Evolutionary conservation across 805 yeast genomes (phyloP), one percentile per base, ranked within the genome.

Genomic region (Brettanomyces sp.): DNA sequence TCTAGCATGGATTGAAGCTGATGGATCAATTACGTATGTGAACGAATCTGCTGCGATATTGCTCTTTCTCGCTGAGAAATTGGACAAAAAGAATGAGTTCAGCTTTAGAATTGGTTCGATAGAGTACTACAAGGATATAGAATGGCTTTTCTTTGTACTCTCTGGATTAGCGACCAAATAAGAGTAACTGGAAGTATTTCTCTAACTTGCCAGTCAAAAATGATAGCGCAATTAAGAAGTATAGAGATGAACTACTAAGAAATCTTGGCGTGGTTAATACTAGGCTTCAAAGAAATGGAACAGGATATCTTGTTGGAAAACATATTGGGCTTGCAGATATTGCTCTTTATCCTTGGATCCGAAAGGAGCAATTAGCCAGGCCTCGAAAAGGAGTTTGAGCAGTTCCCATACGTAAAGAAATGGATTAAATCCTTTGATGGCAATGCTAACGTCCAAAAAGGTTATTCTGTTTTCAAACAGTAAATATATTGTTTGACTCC

Each of bases 11-110:
- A 65, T 52, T 23, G 56, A 60, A 36, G 54, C 57, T 32, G 65
- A 70, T 5, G 80, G 79, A 4, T 59, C 72, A 36, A 57, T 57
- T 7, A 66, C 68, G 30, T 63, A 73, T 22, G 56, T 82, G 23
- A 70, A 72, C 52, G 86, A 81, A 62, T 69, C 80, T 34, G 85
- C 75, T 30, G 84, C 86, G 2, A 80, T 81, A 49, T 58, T 82
- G 60, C 63, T 67, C 48, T 82, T 79, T 56, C 59, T 81, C 35
- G 77, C 76, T 45, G 84, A 79, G 51, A 77, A 72, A 49, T 82
- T 74, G 57, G 87, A 82, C 56, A 71, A 62, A 44, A 77, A 76
- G 11, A 58, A 69, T 49, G 74, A 76, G 57, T 71, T 50, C 52
- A 67, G 73, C 24, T 74, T 60, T 50, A 63, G 60, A 24, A 49